Evolutionary conservation across 139 green algal genomes (phyloP).

Genomic region (Chlamydomonas schloesseri): DNA sequence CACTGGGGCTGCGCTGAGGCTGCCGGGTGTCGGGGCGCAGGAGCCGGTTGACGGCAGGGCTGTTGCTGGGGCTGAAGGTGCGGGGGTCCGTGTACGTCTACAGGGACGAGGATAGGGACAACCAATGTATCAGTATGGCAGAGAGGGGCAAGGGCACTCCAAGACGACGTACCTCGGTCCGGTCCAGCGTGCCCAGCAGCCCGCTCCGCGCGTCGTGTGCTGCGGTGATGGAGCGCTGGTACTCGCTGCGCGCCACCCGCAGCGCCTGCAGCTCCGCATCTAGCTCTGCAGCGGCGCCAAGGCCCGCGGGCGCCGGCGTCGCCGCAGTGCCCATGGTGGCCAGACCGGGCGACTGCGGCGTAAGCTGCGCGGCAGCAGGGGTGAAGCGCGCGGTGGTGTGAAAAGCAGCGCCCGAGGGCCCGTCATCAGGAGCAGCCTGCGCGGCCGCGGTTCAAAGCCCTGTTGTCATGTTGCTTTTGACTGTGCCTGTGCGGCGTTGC

Average conservation of each 20-base stretch:
- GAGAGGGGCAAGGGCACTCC: too few species aligned
- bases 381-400: too few species aligned
- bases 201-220: constrained; percentile 25
- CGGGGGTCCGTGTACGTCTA: background rate
- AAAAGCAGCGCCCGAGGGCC: too few species aligned
- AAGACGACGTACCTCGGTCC: constrained; percentile 6
- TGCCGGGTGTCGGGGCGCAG: background rate
- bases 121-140: too few species aligned
- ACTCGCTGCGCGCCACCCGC: constrained; percentile 33
- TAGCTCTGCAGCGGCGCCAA: background rate
- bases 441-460: too few species aligned
- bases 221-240: constrained; percentile 38
- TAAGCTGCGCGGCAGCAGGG: too few species aligned
- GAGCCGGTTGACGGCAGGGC: background rate
- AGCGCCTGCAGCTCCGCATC: constrained; percentile 39
- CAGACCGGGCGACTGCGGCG: background rate
- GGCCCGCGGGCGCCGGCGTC: background rate
- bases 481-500: too few species aligned
- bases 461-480: background rate
- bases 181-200: constrained; percentile 30
- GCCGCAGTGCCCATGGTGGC: too few species aligned
- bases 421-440: too few species aligned
- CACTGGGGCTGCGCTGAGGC: background rate
- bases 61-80: constrained; percentile 8
- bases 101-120: too few species aligned